These are phyloP conservation scores for Alternaria triticimaculans DNA, from an alignment of 2,329 filamentous ascomycete genomes.

Conservation along the genomic window DNA sequence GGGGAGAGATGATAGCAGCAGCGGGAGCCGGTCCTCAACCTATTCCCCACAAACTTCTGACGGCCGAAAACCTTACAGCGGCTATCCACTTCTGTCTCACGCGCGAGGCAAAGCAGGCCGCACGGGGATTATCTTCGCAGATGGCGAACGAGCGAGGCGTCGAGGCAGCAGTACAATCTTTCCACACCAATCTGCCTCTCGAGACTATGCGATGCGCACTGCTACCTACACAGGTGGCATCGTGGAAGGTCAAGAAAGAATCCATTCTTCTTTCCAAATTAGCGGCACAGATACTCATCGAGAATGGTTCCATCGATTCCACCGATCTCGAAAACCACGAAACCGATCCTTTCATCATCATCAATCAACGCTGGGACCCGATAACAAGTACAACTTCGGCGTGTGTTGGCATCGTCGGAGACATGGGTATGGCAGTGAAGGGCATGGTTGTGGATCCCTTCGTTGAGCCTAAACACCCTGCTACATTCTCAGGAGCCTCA, in stretches of 20 bases:
- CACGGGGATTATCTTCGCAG: constrained; percentile 24
- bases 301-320: constrained; percentile 20
- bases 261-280: constrained; percentile 29
- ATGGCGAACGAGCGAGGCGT: constrained; percentile 34
- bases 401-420: constrained; percentile 60
- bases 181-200: constrained; percentile 35
- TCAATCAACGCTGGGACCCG: constrained; percentile 62
- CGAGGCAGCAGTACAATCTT: constrained; percentile 32
- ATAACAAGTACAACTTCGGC: constrained; percentile 69
- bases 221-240: constrained; percentile 25
- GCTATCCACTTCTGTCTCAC: constrained; percentile 33
- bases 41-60: constrained; percentile 36
- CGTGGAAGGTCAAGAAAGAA: constrained; percentile 29
- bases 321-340: constrained; percentile 30
- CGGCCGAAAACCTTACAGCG: constrained; percentile 28
- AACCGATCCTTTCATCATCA: constrained; percentile 38
- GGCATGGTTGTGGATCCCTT: constrained; percentile 55
- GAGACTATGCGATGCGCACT: constrained; percentile 34
- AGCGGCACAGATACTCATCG: constrained; percentile 30
- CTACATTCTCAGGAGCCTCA: constrained; percentile 2
- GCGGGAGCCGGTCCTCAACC: constrained; percentile 39
- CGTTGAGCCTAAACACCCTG: constrained; percentile 9
- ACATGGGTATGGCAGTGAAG: constrained; percentile 64
- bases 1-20: constrained; percentile 41
- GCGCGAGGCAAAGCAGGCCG: constrained; percentile 20